These are phyloP conservation scores for Pulveroboletus sp. DNA, from an alignment of 768 basidiomycete genomes.

Conservation along the genomic window DNA sequence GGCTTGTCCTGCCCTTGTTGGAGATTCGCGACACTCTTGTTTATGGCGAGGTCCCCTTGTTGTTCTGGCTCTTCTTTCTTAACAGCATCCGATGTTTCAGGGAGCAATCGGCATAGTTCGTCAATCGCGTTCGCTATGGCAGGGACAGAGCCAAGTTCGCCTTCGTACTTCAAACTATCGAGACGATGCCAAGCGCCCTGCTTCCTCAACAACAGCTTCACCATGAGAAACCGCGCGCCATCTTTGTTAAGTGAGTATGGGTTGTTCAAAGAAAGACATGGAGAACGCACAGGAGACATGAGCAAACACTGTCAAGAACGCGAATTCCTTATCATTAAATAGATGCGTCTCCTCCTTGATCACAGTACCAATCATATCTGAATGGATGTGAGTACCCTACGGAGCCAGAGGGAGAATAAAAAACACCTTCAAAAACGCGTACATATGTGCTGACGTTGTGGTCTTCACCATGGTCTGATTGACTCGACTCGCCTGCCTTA, in stretches of 20 bases:
- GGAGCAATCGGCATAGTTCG: slow-evolving; percentile 36
- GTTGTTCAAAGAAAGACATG: not conserved
- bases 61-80: slow-evolving; percentile 21
- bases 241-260: slow-evolving; percentile 36
- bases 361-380: slow-evolving; percentile 59
- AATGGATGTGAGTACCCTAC: slow-evolving; percentile 1
- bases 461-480: slow-evolving; percentile 1
- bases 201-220: slow-evolving; percentile 61
- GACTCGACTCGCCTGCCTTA: not conserved
- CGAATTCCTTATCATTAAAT: slow-evolving; percentile 48
- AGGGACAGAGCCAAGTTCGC: slow-evolving; percentile 39
- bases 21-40: slow-evolving; percentile 18
- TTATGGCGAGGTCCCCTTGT: slow-evolving; percentile 34
- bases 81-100: slow-evolving; percentile 2
- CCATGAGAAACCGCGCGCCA: slow-evolving; percentile 57
- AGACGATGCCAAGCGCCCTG: slow-evolving; percentile 53
- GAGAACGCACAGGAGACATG: slow-evolving; percentile 47
- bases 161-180: slow-evolving; percentile 39
- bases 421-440: slow-evolving; percentile 29
- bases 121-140: slow-evolving; percentile 41
- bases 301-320: slow-evolving; percentile 40
- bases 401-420: not conserved
- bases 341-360: slow-evolving; percentile 49
- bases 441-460: slow-evolving; percentile 26
- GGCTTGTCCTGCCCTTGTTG: slow-evolving; percentile 5